A percentile compares a stretch with the other conserved stretches of the same genome.
phyloP scores from a whole-genome alignment of 176 grass and related monocot species.

The Oryza rufipogon region DNA sequence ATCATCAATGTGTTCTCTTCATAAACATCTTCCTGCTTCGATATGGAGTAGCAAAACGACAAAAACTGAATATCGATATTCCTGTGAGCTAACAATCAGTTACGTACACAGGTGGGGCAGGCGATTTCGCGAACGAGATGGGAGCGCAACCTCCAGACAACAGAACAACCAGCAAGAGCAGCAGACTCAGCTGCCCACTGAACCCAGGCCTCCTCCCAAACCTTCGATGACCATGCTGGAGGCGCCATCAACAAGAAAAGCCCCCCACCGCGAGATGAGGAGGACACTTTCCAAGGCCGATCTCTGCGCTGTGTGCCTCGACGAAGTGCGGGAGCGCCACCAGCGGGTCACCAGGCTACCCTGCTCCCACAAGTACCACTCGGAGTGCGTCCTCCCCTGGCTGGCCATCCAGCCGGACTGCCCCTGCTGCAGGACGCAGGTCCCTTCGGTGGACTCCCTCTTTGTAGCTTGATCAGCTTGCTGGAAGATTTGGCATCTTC shows the following conservation, averaged over 20 bases:
- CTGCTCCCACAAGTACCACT: constrained; percentile 87
- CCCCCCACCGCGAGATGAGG: constrained; percentile 3
- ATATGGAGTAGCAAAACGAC: neutral
- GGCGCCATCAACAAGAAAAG: neutral
- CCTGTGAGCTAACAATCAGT: neutral
- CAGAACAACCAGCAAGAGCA: constrained; percentile 15
- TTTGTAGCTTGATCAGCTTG: neutral
- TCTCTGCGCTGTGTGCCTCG: constrained; percentile 74
- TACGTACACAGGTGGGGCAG: constrained; percentile 49
- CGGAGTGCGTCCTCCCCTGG: constrained; percentile 85
- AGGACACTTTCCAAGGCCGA: constrained; percentile 44
- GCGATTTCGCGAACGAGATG: constrained; percentile 28
- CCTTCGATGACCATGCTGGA: neutral
- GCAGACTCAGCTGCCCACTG: neutral
- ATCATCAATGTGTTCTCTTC: neutral
- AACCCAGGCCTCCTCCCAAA: neutral
- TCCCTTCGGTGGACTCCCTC: constrained; percentile 28
- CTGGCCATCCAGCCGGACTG: constrained; percentile 72
- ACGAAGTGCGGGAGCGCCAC: constrained; percentile 45
- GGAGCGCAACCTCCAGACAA: constrained; percentile 28
- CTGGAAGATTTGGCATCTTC: neutral
- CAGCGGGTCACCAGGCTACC: constrained; percentile 61
- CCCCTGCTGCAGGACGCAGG: constrained; percentile 65
- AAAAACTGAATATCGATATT: neutral
- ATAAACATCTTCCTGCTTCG: neutral